phyloP scores from a whole-genome alignment of 2,329 filamentous ascomycete species.

The Paecilomyces variotii region DNA sequence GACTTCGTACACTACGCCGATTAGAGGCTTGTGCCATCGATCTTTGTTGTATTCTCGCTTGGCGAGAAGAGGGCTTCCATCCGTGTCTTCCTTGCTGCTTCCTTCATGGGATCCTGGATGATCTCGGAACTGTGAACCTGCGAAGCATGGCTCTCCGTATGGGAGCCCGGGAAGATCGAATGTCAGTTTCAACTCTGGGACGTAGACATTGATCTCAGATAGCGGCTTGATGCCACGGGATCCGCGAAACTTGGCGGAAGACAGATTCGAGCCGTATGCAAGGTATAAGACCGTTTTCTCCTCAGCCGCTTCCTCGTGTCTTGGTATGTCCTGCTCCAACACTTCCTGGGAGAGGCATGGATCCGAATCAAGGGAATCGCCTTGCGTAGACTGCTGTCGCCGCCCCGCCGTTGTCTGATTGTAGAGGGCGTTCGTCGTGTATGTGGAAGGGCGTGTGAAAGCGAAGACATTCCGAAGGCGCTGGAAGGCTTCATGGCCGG shows the following conservation, averaged over 20 bases:
- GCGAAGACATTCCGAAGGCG: not conserved
- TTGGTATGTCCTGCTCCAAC: not conserved
- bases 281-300: slow-evolving; percentile 62
- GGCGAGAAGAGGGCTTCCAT: slow-evolving; percentile 26
- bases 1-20: slow-evolving; percentile 94
- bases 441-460: not conserved
- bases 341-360: not conserved
- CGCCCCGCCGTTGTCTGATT: not conserved
- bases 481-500: not conserved
- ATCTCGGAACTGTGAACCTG: slow-evolving; percentile 62
- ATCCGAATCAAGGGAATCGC: not conserved
- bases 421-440: not conserved
- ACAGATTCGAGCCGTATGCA: slow-evolving; percentile 88
- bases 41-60: slow-evolving; percentile 42
- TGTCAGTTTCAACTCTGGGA: slow-evolving; percentile 66
- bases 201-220: slow-evolving; percentile 71
- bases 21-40: slow-evolving; percentile 70
- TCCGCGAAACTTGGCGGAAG: slow-evolving; percentile 69
- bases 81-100: slow-evolving; percentile 9
- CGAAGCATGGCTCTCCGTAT: slow-evolving; percentile 87
- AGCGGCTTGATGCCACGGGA: slow-evolving; percentile 71
- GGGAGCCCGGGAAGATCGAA: slow-evolving; percentile 83
- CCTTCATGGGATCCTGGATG: slow-evolving; percentile 10
- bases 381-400: not conserved
- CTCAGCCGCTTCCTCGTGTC: slow-evolving; percentile 2